A percentile compares a stretch with the other conserved stretches of the same genome.
Evolutionary conservation across 2,329 filamentous ascomycete species (phyloP).

Genomic region (Leptographium galeiforme): DNA sequence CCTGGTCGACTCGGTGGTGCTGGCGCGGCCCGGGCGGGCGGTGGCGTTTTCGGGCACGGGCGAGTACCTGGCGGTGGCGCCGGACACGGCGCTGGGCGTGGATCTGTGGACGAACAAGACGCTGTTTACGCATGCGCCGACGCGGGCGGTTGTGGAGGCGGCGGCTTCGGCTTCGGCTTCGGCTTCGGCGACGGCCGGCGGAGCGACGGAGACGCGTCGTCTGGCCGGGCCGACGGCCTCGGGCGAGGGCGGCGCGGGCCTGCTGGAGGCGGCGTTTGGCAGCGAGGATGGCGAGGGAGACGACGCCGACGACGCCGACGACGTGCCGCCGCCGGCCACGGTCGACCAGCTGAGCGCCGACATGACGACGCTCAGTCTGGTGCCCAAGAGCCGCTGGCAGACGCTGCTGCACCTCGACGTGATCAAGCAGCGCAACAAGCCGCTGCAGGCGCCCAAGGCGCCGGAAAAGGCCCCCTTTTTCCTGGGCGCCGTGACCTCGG

Average conservation of each 20-base stretch:
- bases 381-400: conserved; percentile 88
- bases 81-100: conserved; percentile 73
- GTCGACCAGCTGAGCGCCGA: conserved; percentile 70
- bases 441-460: conserved; percentile 77
- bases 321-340: conserved; percentile 38
- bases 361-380: conserved; percentile 77
- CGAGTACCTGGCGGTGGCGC: conserved; percentile 85
- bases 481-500: conserved; percentile 11
- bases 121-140: conserved; percentile 79
- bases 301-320: conserved; percentile 32
- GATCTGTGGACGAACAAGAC: conserved; percentile 92
- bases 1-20: conserved; percentile 79
- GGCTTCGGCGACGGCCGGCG: not conserved
- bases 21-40: conserved; percentile 66
- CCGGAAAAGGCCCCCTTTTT: conserved; percentile 71
- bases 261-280: conserved; percentile 65
- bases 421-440: conserved; percentile 89
- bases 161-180: not conserved
- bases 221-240: conserved; percentile 61
- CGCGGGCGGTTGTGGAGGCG: conserved; percentile 64
- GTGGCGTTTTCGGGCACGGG: conserved; percentile 81
- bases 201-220: not conserved
- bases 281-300: conserved; percentile 29
- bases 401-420: conserved; percentile 83
- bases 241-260: conserved; percentile 63